These are phyloP conservation scores for Plantago ovata DNA, from an alignment of 257 asterid genomes.

Conservation along the genomic window DNA sequence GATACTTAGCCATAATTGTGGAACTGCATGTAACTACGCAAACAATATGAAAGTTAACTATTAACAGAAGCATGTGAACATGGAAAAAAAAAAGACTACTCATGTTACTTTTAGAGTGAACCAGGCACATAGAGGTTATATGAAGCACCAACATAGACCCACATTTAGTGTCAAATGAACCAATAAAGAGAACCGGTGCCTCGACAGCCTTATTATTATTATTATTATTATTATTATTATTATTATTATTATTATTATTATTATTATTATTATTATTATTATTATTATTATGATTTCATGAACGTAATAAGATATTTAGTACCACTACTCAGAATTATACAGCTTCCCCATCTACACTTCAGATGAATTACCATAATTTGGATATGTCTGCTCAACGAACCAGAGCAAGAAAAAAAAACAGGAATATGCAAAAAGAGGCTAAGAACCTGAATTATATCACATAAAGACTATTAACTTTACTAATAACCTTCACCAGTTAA, in stretches of 20 bases:
- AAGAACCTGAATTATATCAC: not conserved
- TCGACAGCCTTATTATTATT: too few relatives aligned
- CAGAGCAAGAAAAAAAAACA: constrained; percentile 1
- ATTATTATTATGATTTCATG: too few relatives aligned
- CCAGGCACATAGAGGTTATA: not conserved
- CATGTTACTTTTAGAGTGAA: constrained; percentile 5
- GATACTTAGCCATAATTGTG: constrained; percentile 3
- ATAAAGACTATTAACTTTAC: constrained; percentile 2
- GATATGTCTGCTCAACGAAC: constrained; percentile 1
- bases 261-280: too few relatives aligned
- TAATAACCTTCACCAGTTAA: constrained; percentile 4
- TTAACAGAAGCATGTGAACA: too few relatives aligned
- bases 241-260: too few relatives aligned
- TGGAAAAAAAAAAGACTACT: not conserved
- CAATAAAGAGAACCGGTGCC: too few relatives aligned
- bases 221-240: too few relatives aligned
- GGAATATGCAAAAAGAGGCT: constrained; percentile 1
- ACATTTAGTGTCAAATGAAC: constrained; percentile 10
- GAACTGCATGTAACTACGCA: not conserved
- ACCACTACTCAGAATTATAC: constrained; percentile 12
- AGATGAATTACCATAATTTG: constrained; percentile 8
- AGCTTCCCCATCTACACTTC: constrained; percentile 16
- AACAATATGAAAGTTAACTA: not conserved
- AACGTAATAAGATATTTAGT: too few relatives aligned
- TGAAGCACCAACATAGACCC: not conserved